Evolutionary conservation across 1,139 yeast genomes (phyloP), one percentile per base, ranked within the genome.

Genomic region (Candida tropicalis): DNA sequence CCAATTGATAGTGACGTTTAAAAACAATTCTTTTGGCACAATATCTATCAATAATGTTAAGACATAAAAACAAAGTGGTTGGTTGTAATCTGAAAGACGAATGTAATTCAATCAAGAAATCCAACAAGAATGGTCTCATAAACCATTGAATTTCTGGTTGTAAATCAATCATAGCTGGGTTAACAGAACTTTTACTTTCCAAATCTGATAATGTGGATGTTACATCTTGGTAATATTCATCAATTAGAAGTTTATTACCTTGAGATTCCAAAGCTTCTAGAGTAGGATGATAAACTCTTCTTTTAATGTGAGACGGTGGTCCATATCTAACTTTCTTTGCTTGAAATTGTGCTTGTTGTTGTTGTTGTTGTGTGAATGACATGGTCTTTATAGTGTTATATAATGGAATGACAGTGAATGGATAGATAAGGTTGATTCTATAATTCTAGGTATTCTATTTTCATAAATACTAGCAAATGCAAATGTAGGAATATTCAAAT

Each of bases 91-190:
- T 82, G 55, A 91, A 78, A 41, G 90, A 81, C 9, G 83, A 70
- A 60, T 93, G 98, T 51, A 90, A 75, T 62, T 90, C 96, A 41
- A 89, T 71, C 40, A 90, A 66, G 58, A 88, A 90, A 60, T 90
- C 97, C 41, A 93, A 74, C 41, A 91, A 73, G 55, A 81, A 86
- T 1, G 97, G 96, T 54, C 98, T 78, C 96, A 91, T 89, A 58
- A 76, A 82, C 96, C 97, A 89, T 55, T 84, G 84, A 45, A 91
- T 78, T 64, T 93, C 97, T 0, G 97, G 97, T 64, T 93, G 99
- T 44, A 84, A 69, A 55, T 86, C 95, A 49, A 91, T 87, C 90
- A 89, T 84, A 37, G 82, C 59, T 3, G 84, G 79, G 53, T 81
- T 81, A 37, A 81, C 67, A 26, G 54, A 53, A 9, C 63, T 47